Base-by-base conservation (phyloP, 2,329 filamentous ascomycete species). In the Fusarium humuli region DNA sequence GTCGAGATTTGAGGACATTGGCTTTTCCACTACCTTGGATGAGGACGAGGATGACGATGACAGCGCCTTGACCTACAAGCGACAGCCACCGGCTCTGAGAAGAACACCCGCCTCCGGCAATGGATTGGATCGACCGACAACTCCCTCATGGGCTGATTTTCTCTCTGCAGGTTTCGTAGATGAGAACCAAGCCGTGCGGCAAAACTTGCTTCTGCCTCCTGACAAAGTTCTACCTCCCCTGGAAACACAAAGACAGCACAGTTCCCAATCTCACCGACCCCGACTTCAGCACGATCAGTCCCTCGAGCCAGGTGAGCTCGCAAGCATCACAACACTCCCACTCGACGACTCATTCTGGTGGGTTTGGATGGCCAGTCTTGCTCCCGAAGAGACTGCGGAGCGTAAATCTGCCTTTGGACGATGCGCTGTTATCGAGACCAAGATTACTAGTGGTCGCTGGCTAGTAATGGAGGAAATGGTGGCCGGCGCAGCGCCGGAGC, bases 291-390 rank as follows among this genome's bases (percentile, higher is more conserved):
- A 86, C 16, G 89, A 92, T 57, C 81, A 81, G 25, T 84, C 88
- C 42, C 84, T 98, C 1, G 94, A 98, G 70, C 96, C 95, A 1
- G 96, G 94, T 54, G 96, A 99, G 84, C 86, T 99, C 61, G 96
- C 96, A 30, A 98, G 94, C 77, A 97, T 99, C 76, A 92, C 88
- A 25, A 87, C 87, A 40, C 88, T 98, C 61, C 91, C 96, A 68
- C 85, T 99, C 7, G 96, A 99, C 74, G 95, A 98, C 78, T 92
- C 94, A 2, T 99, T 99, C 80, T 99, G 96, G 96, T 98, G 96
- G 95, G 96, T 98, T 6, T 99, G 96, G 96, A 98, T 99, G 86
- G 97, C 90, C 73, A 98, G 95, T 84, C 83, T 99, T 75, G 94
- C 95, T 3, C 92, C 90, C 1, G 96, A 99, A 76, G 96, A 99